phyloP scores from a whole-genome alignment of 345 rosid species.

The Acer negundo region DNA sequence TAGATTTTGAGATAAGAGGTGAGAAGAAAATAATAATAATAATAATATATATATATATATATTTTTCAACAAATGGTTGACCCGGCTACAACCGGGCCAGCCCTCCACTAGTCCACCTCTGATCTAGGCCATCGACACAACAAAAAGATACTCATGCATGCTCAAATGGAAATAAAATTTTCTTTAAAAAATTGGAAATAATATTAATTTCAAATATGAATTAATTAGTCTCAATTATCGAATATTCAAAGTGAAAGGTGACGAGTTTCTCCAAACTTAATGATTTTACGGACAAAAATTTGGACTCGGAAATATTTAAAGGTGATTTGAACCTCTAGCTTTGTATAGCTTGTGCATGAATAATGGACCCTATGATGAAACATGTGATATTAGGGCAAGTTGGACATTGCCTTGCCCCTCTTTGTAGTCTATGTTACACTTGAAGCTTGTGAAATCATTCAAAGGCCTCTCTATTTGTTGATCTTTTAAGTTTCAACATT shows the following conservation, averaged over 20 bases:
- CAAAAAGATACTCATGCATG: background rate
- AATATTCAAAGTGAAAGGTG: background rate
- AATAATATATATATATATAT: no score
- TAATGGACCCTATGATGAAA: slow-evolving; percentile 16
- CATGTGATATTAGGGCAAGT: slow-evolving; percentile 26
- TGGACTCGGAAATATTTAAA: no score
- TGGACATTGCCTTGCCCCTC: slow-evolving; percentile 14
- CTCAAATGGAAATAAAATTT: no score
- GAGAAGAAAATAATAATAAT: no score
- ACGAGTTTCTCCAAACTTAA: no score
- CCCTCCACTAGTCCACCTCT: no score
- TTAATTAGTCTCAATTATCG: background rate
- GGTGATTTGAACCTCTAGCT: background rate
- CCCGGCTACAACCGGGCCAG: no score
- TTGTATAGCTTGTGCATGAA: slow-evolving; percentile 11
- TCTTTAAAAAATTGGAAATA: background rate
- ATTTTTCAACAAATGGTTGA: no score
- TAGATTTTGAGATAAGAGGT: no score
- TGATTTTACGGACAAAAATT: no score
- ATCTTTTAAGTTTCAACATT: background rate
- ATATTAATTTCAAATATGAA: background rate
- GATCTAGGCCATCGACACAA: no score
- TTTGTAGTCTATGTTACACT: background rate
- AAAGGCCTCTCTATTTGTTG: background rate
- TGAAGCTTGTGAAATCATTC: slow-evolving; percentile 20